phyloP scores from a whole-genome alignment of 148 eudicot genomes.

The Vaccinium corymbosum region DNA sequence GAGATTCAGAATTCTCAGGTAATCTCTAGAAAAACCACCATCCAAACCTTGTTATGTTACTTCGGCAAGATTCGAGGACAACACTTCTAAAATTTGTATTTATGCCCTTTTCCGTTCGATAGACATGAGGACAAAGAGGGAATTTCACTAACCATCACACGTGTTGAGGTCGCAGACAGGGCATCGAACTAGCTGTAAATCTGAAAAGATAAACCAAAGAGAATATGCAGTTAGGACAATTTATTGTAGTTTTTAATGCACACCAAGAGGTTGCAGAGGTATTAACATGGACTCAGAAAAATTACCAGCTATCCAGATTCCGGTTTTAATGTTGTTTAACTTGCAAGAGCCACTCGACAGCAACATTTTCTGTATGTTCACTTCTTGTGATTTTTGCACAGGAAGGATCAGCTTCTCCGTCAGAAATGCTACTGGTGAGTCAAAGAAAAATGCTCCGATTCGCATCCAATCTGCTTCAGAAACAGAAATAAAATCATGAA shows the following conservation, averaged over 20 bases:
- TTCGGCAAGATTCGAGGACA: neutral
- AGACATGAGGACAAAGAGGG: neutral
- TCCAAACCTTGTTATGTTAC: neutral
- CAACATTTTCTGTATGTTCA: conserved; percentile 42
- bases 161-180: conserved; percentile 93
- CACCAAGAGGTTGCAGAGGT: neutral
- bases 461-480: conserved; percentile 74
- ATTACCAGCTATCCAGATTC: conserved; percentile 96
- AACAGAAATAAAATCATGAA: conserved; percentile 10
- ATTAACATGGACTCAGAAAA: neutral
- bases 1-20: neutral
- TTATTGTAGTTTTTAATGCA: neutral
- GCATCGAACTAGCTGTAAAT: conserved; percentile 95
- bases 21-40: too few relatives aligned
- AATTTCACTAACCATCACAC: conserved; percentile 70
- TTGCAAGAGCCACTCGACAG: conserved; percentile 51
- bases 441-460: conserved; percentile 70
- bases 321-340: conserved; percentile 66
- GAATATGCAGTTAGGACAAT: neutral
- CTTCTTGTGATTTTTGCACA: conserved; percentile 30
- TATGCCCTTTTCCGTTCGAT: neutral
- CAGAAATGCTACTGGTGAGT: conserved; percentile 68
- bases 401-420: conserved; percentile 62
- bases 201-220: conserved; percentile 35
- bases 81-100: neutral